Evolutionary conservation across 2,329 filamentous ascomycete species (phyloP).

Genomic region (Zasmidium citrigriseum): DNA sequence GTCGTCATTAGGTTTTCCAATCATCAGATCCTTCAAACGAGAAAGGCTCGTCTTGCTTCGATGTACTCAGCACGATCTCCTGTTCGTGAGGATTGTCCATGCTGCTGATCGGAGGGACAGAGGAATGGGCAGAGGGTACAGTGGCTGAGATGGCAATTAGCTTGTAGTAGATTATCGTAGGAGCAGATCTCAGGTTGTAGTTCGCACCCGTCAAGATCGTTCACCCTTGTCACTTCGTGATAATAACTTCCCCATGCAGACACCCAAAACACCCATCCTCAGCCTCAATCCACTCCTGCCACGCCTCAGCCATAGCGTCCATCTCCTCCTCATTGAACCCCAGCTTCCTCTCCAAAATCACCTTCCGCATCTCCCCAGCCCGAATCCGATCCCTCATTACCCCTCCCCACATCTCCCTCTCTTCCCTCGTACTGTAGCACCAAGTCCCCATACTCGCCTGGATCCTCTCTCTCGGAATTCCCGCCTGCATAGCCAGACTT

Average conservation of each 20-base stretch:
- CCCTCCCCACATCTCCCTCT: conserved; percentile 42
- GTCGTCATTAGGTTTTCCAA: too few relatives aligned
- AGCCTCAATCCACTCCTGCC: conserved; percentile 42
- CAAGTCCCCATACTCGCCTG: conserved; percentile 43
- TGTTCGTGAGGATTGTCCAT: too few relatives aligned
- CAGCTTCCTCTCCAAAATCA: conserved; percentile 35
- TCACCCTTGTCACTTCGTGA: conserved; percentile 24
- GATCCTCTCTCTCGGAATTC: conserved; percentile 40
- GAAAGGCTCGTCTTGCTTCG: too few relatives aligned
- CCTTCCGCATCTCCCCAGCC: conserved; percentile 33
- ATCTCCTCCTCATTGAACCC: conserved; percentile 42
- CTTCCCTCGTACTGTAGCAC: conserved; percentile 42
- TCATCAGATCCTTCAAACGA: too few relatives aligned
- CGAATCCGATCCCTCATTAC: conserved; percentile 24
- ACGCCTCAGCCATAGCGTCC: conserved; percentile 41
- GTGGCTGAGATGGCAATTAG: too few relatives aligned
- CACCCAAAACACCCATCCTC: conserved; percentile 46
- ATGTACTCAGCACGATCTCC: too few relatives aligned
- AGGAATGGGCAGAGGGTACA: too few relatives aligned
- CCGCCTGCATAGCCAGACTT: conserved; percentile 40
- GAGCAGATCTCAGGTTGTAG: background rate
- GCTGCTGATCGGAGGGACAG: too few relatives aligned
- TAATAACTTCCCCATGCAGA: conserved; percentile 44
- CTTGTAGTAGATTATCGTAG: too few relatives aligned
- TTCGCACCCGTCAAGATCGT: background rate